Evolutionary conservation across 2,329 filamentous ascomycete genomes (phyloP), one percentile per base, ranked within the genome.

Genomic region (Neofusicoccum umdonicola): DNA sequence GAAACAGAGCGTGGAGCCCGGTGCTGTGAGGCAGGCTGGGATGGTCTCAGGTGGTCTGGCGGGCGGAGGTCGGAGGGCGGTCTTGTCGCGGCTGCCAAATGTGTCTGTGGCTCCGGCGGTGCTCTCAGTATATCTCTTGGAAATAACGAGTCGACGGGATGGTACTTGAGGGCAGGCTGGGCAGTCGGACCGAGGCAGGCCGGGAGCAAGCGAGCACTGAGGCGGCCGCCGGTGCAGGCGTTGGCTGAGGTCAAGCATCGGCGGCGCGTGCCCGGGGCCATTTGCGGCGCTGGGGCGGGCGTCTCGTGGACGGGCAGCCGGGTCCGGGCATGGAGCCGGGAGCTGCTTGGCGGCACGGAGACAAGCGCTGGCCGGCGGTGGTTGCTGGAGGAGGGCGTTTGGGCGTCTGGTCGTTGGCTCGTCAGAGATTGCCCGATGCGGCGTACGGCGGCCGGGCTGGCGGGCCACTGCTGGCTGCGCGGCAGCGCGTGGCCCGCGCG

Each of bases 361-460:
- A 7, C 27, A 31, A 7, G 27, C 27, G 39, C 39, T 41, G 39
- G 39, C 11, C 15, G 39, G 39, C 39, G 39, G 17, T 19, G 34
- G 51, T 19, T 35, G 31, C 31, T 54, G 51, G 50, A 39, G 31
- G 31, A 39, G 51, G 9, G 19, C 12, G 35, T 56, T 35, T 15
- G 15, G 31, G 8, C 19, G 35, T 31, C 27, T 31, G 27, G 27
- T 31, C 27, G 27, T 31, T 31, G 22, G 39, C 61, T 63, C 61
- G 61, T 63, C 61, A 63, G 61, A 63, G 50, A 63, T 31, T 63
- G 35, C 61, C 50, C 27, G 61, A 63, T 45, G 41, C 41, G 61
- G 61, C 41, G 56, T 47, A 50, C 61, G 61, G 41, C 61, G 56
- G 41, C 37, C 35, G 52, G 52, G 52, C 35, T 22, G 17, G 35